phyloP scores from a whole-genome alignment of 2,329 filamentous ascomycete species.

The Pestalotiopsis sp. region DNA sequence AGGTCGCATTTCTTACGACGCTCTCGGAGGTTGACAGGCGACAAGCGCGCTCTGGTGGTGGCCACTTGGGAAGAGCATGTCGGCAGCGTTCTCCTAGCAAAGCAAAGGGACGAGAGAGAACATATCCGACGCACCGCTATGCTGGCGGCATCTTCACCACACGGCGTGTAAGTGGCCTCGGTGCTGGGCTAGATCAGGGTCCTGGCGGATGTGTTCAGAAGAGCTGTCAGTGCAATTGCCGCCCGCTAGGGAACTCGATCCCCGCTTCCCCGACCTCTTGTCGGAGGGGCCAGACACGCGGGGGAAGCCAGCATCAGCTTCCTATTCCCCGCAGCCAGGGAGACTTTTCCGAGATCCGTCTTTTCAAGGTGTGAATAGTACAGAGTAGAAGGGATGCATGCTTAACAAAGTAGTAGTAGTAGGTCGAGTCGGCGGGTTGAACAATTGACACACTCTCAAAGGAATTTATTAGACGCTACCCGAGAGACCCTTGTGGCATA shows the following conservation, averaged over 20 bases:
- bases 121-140: background rate
- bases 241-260: background rate
- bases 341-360: background rate
- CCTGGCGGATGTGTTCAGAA: background rate
- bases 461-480: background rate
- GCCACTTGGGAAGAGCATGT: background rate
- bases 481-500: background rate
- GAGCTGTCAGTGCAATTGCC: background rate
- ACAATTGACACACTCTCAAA: background rate
- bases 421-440: background rate
- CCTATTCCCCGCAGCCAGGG: background rate
- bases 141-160: background rate
- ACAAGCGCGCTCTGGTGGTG: background rate
- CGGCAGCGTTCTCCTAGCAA: background rate
- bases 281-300: background rate
- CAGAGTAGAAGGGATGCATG: background rate
- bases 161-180: background rate
- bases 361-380: background rate
- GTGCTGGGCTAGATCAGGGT: background rate
- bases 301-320: background rate
- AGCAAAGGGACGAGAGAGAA: background rate
- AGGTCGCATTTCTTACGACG: background rate
- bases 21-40: background rate
- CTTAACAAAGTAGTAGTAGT: background rate
- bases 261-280: background rate